A percentile compares a stretch with the other conserved stretches of the same genome.
phyloP scores from a whole-genome alignment of 345 rosid species.

The Orychophragmus violaceus region DNA sequence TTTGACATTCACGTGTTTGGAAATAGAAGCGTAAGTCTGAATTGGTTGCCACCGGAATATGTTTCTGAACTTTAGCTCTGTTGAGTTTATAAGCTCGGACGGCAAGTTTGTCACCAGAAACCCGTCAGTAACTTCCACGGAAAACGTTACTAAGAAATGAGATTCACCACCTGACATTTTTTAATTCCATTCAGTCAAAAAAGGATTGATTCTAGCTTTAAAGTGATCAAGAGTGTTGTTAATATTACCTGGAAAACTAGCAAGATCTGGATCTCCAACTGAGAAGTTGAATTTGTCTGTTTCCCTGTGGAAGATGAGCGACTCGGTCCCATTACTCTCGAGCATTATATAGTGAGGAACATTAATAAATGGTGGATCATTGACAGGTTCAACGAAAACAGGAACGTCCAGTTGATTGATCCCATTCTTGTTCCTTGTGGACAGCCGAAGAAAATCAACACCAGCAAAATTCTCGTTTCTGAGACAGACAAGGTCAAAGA shows the following conservation, averaged over 20 bases:
- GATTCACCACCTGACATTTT: slow-evolving; percentile 47
- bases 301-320: slow-evolving; percentile 45
- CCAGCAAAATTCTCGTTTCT: slow-evolving; percentile 81
- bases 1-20: slow-evolving; percentile 60
- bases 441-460: slow-evolving; percentile 53
- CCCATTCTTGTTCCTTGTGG: slow-evolving; percentile 71
- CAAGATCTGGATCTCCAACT: slow-evolving; percentile 79
- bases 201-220: neutral
- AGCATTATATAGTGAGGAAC: slow-evolving; percentile 52
- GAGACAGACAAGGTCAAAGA: slow-evolving; percentile 13
- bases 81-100: slow-evolving; percentile 57
- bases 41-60: slow-evolving; percentile 76
- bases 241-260: slow-evolving; percentile 61
- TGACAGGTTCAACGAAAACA: slow-evolving; percentile 54
- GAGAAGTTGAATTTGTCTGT: slow-evolving; percentile 57
- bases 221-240: neutral
- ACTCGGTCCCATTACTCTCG: slow-evolving; percentile 36
- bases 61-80: slow-evolving; percentile 66
- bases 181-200: neutral
- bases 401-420: slow-evolving; percentile 54
- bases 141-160: slow-evolving; percentile 51
- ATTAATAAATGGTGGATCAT: slow-evolving; percentile 71
- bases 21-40: slow-evolving; percentile 77
- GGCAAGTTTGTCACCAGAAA: slow-evolving; percentile 56
- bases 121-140: slow-evolving; percentile 77